Base-by-base conservation (phyloP, 192 early-diverging fungal genomes). In the Thoreauomyces humboldtii region DNA sequence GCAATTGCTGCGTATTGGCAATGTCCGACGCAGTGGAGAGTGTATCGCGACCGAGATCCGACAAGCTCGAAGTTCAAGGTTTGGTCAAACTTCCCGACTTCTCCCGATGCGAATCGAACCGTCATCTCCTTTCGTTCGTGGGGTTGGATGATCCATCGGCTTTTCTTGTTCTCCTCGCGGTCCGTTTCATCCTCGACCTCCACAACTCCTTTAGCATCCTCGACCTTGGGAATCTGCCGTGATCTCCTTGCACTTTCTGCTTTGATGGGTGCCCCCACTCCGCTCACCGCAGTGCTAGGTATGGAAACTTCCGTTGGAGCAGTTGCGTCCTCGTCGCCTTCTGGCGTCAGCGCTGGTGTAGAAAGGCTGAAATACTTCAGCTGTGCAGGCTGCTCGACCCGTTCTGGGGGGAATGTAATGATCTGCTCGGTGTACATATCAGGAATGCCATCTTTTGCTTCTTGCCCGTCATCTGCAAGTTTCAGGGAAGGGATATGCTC, bases 1-100 rank as follows among this genome's bases (percentile, higher is more conserved):
- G 67, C 55, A 35, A 86, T 77, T 11, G 65, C 42, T 0, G 79
- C 25, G 52, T 86, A 80, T 46, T 79, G 75, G 57, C 85, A 86
- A 29, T 66, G 34, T 0, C 85, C 85, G 25, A 69, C 43, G 41
- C 79, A 86, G 7, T 58, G 22, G 1, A 80, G 38, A 15, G 70
- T 21, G 53, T 69, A 86, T 33, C 70, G 59, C 7, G 22, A 59
- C 43, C 61, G 15, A 7, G 61, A 51, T n/a, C 83, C 85, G 14
- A 71, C 70, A 33, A 81, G 72, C 43, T 75, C 81, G 66, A 86
- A 86, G 11, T 63, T 78, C 0, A 86, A 50, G 12, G 41, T 54
- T 29, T 69, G 66, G 19, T 85, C 74, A 50, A 74, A 80, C 42
- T 74, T 80, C 1, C 83, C 83, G 33, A 80, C 64, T 38, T 83